Evolutionary conservation across 2,329 filamentous ascomycete species (phyloP).

Genomic region (Colletotrichum tabaci): DNA sequence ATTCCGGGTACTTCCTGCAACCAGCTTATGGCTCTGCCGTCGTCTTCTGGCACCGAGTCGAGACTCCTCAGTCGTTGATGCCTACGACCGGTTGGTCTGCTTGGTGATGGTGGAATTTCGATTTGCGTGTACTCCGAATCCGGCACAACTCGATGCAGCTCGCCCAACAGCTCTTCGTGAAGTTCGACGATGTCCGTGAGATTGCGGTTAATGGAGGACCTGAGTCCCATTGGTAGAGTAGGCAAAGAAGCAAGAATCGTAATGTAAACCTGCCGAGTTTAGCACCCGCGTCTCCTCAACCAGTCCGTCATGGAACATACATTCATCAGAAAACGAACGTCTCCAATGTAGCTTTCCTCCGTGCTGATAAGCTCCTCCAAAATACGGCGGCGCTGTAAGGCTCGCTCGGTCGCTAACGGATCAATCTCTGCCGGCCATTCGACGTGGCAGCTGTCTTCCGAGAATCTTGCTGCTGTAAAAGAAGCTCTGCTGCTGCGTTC

Average conservation of each 20-base stretch:
- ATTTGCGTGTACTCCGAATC: conserved; percentile 74
- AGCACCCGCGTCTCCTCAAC: conserved; percentile 27
- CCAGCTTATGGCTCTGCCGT: conserved; percentile 54
- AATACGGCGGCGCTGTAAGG: conserved; percentile 82
- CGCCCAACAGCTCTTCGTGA: conserved; percentile 85
- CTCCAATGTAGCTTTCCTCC: conserved; percentile 90
- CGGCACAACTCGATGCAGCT: conserved; percentile 80
- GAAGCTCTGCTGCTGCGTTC: conserved; percentile 76
- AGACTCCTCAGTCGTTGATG: conserved; percentile 66
- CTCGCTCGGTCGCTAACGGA: conserved; percentile 78
- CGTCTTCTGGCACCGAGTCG: conserved; percentile 61
- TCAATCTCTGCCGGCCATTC: conserved; percentile 73
- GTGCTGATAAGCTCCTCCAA: conserved; percentile 89
- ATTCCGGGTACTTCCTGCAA: conserved; percentile 65
- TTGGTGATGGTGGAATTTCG: conserved; percentile 47
- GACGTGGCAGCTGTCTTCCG: conserved; percentile 74
- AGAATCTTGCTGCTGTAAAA: conserved; percentile 71
- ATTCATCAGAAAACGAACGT: conserved; percentile 88
- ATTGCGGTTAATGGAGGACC: conserved; percentile 83
- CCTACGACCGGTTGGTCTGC: conserved; percentile 44
- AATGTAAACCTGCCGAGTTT: conserved; percentile 74
- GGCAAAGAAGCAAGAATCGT: conserved; percentile 82
- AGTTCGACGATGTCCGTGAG: conserved; percentile 84
- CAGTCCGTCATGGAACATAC: conserved; percentile 62
- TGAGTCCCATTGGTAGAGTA: conserved; percentile 73